These are phyloP conservation scores for Hirschfeldia incana DNA, from an alignment of 345 rosid species.

Conservation along the genomic window DNA sequence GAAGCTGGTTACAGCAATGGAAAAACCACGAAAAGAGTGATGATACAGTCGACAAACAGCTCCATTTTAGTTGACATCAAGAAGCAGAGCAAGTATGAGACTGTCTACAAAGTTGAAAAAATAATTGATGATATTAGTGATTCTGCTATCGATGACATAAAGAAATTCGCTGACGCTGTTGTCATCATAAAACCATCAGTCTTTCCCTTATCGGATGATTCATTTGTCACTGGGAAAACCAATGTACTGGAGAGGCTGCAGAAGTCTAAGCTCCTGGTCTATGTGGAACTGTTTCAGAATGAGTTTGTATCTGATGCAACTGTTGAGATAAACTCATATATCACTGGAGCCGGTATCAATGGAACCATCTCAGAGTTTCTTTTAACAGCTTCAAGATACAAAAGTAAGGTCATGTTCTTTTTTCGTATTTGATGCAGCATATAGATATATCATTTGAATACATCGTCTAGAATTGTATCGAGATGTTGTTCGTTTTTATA, in stretches of 20 bases:
- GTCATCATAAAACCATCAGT: slow-evolving; percentile 55
- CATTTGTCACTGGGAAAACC: slow-evolving; percentile 40
- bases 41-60: slow-evolving; percentile 72
- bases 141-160: slow-evolving; percentile 50
- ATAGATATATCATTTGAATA: too few species aligned
- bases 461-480: too few species aligned
- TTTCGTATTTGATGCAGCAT: too few species aligned
- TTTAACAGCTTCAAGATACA: slow-evolving; percentile 61
- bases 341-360: slow-evolving; percentile 13
- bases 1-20: slow-evolving; percentile 52
- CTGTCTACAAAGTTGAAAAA: slow-evolving; percentile 62
- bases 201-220: slow-evolving; percentile 5
- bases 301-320: slow-evolving; percentile 77
- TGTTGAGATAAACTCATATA: slow-evolving; percentile 61
- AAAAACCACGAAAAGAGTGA: slow-evolving; percentile 44
- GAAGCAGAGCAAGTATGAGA: slow-evolving; percentile 47
- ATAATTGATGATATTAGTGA: slow-evolving; percentile 45
- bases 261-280: slow-evolving; percentile 51
- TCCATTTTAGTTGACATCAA: slow-evolving; percentile 60
- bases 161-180: slow-evolving; percentile 59
- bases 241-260: slow-evolving; percentile 47
- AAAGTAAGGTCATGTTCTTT: slow-evolving; percentile 42
- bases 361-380: slow-evolving; percentile 81
- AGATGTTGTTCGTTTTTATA: too few species aligned
- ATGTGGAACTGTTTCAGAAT: slow-evolving; percentile 59